Base-by-base conservation (phyloP, 106 monocot genomes). In the Phalaenopsis aphrodite region DNA sequence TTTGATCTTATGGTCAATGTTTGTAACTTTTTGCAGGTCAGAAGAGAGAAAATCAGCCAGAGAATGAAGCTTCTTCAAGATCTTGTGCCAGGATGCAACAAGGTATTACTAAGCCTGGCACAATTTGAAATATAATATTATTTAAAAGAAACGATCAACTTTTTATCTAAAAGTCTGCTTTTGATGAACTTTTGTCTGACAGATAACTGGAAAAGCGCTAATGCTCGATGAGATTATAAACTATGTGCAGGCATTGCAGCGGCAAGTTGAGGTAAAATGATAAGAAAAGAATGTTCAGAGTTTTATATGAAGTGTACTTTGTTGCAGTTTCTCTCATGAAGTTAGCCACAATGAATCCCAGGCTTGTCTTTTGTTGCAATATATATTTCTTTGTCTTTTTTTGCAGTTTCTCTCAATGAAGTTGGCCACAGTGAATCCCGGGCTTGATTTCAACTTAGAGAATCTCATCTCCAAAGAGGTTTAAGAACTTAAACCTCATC, bases 11-110 rank as follows among this genome's bases (percentile, higher is more conserved):
- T 30, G 17, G 18, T 49, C 49, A 76, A 19, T 52, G 7, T 52
- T 76, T 49, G 30, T 36, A 17, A 5, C 24, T 30, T 37, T 15
- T 56, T 75, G 41, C 84, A 94, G 94, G 84, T 94, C 43, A 84
- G 94, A 71, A 89, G 94, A 78, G 91, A 94, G 75, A 94, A 87
- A 77, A 94, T 93, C 17, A 94, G 89, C 72, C 91, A 94, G 73
- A 72, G 91, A 75, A 94, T 94, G 94, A 94, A 94, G 75, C 86
- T 86, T 76, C 94, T 94, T 78, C 94, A 94, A 81, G 94, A 94
- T 37, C 91, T 91, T 77, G 94, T 94, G 39, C 94, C 94, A 41
- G 91, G 94, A 39, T 94, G 94, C 75, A 94, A 82, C 76, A 94
- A 91, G 83, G 94, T 89, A 75, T 52, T 52, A 52, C 42, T 30